These are phyloP conservation scores for Hypoxylon sp. DNA, from an alignment of 2,329 filamentous ascomycete species.

Conservation along the genomic window DNA sequence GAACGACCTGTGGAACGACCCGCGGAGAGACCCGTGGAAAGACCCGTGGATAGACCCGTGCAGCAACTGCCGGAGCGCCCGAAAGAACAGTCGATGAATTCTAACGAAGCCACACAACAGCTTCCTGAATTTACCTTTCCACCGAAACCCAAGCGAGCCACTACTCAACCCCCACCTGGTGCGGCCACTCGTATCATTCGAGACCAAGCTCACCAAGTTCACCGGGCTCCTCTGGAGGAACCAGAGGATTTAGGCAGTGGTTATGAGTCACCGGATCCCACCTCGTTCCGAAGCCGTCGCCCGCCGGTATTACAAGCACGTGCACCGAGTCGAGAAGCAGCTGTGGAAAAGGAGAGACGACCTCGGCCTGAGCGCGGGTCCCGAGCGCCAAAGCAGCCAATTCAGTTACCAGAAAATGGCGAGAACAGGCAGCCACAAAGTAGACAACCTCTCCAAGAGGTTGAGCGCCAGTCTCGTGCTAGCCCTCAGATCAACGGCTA, in stretches of 20 bases:
- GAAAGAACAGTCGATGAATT: slow-evolving; percentile 20
- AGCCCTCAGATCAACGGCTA: slow-evolving; percentile 34
- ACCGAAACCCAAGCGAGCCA: slow-evolving; percentile 37
- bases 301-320: slow-evolving; percentile 36
- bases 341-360: slow-evolving; percentile 48
- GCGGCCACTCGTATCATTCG: slow-evolving; percentile 41
- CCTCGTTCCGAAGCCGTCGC: slow-evolving; percentile 40
- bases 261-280: slow-evolving; percentile 34
- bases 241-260: slow-evolving; percentile 26
- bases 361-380: slow-evolving; percentile 39
- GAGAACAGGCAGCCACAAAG: slow-evolving; percentile 13
- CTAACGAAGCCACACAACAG: slow-evolving; percentile 34
- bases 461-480: slow-evolving; percentile 26
- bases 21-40: neutral
- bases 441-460: slow-evolving; percentile 16
- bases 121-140: slow-evolving; percentile 47
- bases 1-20: neutral
- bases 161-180: slow-evolving; percentile 46
- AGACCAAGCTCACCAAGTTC: slow-evolving; percentile 29
- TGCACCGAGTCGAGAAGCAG: slow-evolving; percentile 37
- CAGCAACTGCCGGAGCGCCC: slow-evolving; percentile 24
- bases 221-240: slow-evolving; percentile 42
- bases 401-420: slow-evolving; percentile 3
- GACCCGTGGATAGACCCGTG: slow-evolving; percentile 8
- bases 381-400: slow-evolving; percentile 30